Evolutionary conservation across 2,329 filamentous ascomycete species (phyloP).

Genomic region (Alternaria arbusti): DNA sequence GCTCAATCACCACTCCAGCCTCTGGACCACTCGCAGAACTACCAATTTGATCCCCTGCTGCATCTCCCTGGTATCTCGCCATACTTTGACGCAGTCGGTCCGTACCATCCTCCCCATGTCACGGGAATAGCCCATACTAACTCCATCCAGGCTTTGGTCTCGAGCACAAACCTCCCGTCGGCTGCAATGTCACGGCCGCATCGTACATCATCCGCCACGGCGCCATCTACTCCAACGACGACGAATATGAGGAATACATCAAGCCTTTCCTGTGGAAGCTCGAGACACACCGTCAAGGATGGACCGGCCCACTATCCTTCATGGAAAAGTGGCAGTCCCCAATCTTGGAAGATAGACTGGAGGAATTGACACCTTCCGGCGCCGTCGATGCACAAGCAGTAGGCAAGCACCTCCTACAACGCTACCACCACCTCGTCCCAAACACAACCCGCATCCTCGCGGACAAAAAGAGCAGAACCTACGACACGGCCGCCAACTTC

Average conservation of each 20-base stretch:
- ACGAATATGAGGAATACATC: constrained; percentile 58
- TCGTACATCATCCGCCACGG: constrained; percentile 58
- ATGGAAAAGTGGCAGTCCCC: constrained; percentile 63
- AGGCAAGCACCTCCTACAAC: constrained; percentile 64
- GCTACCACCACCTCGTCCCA: constrained; percentile 60
- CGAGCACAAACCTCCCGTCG: constrained; percentile 55
- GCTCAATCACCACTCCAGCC: constrained; percentile 23
- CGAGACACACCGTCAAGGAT: constrained; percentile 61
- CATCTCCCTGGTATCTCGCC: constrained; percentile 59
- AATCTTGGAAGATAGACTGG: constrained; percentile 59
- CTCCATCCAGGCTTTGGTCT: constrained; percentile 44
- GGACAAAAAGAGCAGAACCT: constrained; percentile 46
- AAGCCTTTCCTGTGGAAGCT: constrained; percentile 62
- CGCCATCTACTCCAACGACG: constrained; percentile 59
- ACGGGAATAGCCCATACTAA: background rate
- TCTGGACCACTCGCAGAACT: constrained; percentile 41
- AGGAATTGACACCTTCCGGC: constrained; percentile 37
- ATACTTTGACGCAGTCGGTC: constrained; percentile 56
- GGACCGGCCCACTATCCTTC: constrained; percentile 62
- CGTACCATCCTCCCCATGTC: background rate
- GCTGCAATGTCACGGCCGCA: constrained; percentile 57
- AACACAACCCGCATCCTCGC: constrained; percentile 39
- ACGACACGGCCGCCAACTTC: constrained; percentile 42
- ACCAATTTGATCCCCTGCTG: constrained; percentile 55
- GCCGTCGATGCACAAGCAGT: constrained; percentile 62